A percentile compares a stretch with the other conserved stretches of the same genome.
Evolutionary conservation across 1,284 basidiomycete genomes (phyloP).

Genomic region (Papiliotrema nemorosa): DNA sequence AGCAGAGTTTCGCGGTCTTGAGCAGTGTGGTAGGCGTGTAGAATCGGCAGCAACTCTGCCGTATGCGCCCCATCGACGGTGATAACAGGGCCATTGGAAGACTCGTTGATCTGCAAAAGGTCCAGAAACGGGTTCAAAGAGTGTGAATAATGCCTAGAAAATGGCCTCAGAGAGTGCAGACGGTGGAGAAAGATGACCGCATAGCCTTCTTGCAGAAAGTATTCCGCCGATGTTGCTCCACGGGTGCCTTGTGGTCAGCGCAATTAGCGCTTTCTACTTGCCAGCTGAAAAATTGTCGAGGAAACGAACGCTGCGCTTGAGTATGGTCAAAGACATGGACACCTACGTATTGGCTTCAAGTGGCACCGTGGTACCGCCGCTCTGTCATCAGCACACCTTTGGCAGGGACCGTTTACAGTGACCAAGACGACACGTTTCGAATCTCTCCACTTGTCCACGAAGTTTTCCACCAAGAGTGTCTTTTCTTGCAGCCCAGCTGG

Average conservation of each 20-base stretch:
- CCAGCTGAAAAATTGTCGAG: conserved; percentile 98
- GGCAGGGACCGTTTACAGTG: conserved; percentile 58
- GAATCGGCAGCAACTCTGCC: conserved; percentile 63
- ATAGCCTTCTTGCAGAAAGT: conserved; percentile 87
- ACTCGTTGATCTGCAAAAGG: conserved; percentile 66
- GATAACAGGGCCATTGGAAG: conserved; percentile 49
- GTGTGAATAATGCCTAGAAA: conserved; percentile 94
- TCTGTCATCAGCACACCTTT: conserved; percentile 54
- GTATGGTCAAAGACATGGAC: conserved; percentile 1
- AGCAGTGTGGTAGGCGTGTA: conserved; percentile 77
- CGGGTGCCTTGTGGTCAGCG: conserved; percentile 65
- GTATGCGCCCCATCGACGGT: conserved; percentile 62
- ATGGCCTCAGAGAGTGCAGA: conserved; percentile 94
- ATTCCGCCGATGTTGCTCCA: conserved; percentile 95
- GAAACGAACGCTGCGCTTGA: conserved; percentile 76
- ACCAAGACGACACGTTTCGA: conserved; percentile 82
- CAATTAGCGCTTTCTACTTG: conserved; percentile 45
- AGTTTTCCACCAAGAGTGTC: conserved; percentile 61
- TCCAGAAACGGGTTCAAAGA: conserved; percentile 97
- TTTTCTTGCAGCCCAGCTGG: conserved; percentile 67
- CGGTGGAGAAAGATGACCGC: conserved; percentile 98
- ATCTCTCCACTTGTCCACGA: conserved; percentile 64
- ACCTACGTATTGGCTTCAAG: conserved; percentile 94
- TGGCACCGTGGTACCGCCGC: conserved; percentile 92
- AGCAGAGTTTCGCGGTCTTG: conserved; percentile 70